Evolutionary conservation across 108 stramenopile species (phyloP).

Genomic region (Craspedostauros australis): DNA sequence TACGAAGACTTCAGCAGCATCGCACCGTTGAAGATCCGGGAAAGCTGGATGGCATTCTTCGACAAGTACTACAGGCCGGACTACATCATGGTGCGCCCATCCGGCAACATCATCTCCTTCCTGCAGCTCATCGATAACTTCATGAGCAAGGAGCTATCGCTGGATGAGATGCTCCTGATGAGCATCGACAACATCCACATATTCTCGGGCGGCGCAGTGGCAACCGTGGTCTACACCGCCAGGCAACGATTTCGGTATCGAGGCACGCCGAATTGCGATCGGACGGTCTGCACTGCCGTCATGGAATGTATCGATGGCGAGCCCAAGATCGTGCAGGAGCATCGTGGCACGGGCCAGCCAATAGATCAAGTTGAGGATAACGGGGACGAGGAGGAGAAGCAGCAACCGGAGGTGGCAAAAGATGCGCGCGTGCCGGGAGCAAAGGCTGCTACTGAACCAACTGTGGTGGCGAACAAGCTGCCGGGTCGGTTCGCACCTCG

Average conservation of each 20-base stretch:
- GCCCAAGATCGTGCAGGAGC: not conserved
- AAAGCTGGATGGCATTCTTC: not conserved
- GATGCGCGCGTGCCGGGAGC: too few relatives aligned
- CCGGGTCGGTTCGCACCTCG: too few relatives aligned
- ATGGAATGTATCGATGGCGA: not conserved
- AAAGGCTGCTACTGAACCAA: too few relatives aligned
- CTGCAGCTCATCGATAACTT: not conserved
- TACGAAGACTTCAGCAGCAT: not conserved
- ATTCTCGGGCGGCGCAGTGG: not conserved
- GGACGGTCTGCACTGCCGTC: not conserved
- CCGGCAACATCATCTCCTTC: not conserved
- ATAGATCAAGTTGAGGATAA: too few relatives aligned
- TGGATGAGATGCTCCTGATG: not conserved
- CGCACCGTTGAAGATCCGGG: not conserved
- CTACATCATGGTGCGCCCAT: not conserved
- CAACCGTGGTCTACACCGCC: not conserved
- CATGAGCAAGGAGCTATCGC: not conserved
- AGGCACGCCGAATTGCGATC: not conserved
- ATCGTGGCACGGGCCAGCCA: not conserved
- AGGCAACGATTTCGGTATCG: not conserved
- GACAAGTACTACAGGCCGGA: not conserved
- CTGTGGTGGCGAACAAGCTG: too few relatives aligned
- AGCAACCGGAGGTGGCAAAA: too few relatives aligned
- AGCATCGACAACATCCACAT: not conserved
- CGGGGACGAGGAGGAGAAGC: too few relatives aligned